A percentile compares a stretch with the other conserved stretches of the same genome.
These are phyloP conservation scores for Fennellomyces sp. DNA, from an alignment of 371 early-diverging fungal genomes.

Conservation along the genomic window DNA sequence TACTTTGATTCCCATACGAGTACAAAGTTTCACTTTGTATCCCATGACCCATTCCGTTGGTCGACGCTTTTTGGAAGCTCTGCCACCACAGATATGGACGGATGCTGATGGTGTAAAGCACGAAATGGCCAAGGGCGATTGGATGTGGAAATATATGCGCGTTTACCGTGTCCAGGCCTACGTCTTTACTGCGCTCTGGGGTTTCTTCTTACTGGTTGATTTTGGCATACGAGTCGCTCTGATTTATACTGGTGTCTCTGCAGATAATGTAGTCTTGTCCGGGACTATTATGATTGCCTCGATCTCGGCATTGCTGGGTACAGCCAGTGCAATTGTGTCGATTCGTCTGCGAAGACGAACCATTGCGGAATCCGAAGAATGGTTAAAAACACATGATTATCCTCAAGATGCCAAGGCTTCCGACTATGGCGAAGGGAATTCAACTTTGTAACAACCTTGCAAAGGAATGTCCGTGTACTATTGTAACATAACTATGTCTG, in stretches of 20 bases:
- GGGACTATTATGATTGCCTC: not conserved
- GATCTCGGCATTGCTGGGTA: too few species aligned
- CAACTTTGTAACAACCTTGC: too few species aligned
- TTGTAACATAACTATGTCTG: too few species aligned
- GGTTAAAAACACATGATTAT: constrained; percentile 1
- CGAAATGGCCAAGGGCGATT: constrained; percentile 19
- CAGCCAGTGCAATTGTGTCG: not conserved
- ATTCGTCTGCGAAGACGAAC: not conserved
- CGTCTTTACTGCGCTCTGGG: not conserved
- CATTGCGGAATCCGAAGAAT: not conserved
- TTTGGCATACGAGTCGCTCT: not conserved
- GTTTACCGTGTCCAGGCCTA: constrained; percentile 8
- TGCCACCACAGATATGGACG: constrained; percentile 22
- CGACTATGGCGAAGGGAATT: too few species aligned
- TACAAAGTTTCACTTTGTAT: constrained; percentile 26
- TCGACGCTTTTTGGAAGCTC: constrained; percentile 29
- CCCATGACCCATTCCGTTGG: constrained; percentile 37
- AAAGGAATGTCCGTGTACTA: too few species aligned
- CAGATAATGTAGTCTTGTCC: not conserved
- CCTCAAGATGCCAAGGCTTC: too few species aligned
- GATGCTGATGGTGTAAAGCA: constrained; percentile 24
- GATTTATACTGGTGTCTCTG: not conserved
- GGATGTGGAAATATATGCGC: constrained; percentile 21
- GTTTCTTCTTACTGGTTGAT: not conserved
- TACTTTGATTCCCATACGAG: constrained; percentile 44